These are phyloP conservation scores for Deinandra increscens DNA, from an alignment of 129 eudicot genomes.

Conservation along the genomic window DNA sequence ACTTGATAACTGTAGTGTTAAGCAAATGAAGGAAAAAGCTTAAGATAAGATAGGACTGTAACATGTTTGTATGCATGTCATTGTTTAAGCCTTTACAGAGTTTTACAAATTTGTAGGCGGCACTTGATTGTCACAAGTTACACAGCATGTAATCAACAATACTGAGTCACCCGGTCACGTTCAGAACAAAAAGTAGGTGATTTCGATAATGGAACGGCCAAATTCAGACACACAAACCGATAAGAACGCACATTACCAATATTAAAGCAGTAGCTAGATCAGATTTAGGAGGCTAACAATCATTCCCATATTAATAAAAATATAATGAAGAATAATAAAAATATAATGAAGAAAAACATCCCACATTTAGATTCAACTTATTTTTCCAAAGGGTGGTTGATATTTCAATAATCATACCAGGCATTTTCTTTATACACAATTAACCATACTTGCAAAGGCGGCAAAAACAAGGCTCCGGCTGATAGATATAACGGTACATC, in stretches of 20 bases:
- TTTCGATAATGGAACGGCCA: conserved; percentile 12
- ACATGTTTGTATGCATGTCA: background rate
- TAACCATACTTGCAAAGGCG: background rate
- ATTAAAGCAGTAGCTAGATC: background rate
- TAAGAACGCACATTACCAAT: conserved; percentile 6
- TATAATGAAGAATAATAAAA: background rate
- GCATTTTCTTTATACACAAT: background rate
- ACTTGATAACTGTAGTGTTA: background rate
- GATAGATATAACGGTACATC: background rate
- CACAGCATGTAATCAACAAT: background rate
- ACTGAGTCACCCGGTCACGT: background rate
- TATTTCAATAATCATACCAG: background rate
- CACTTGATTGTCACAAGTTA: background rate
- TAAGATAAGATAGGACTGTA: conserved; percentile 3
- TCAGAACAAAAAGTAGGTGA: background rate
- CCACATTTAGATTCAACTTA: background rate
- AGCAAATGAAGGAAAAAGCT: background rate
- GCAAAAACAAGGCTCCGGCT: background rate
- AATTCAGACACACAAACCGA: conserved; percentile 1
- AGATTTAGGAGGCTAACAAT: conserved; percentile 1
- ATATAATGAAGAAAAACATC: background rate
- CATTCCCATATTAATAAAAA: background rate
- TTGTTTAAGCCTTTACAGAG: background rate
- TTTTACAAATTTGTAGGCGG: background rate
- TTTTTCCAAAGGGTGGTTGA: background rate